phyloP scores from a whole-genome alignment of 75 land plant genomes.

The Pinus taeda region DNA sequence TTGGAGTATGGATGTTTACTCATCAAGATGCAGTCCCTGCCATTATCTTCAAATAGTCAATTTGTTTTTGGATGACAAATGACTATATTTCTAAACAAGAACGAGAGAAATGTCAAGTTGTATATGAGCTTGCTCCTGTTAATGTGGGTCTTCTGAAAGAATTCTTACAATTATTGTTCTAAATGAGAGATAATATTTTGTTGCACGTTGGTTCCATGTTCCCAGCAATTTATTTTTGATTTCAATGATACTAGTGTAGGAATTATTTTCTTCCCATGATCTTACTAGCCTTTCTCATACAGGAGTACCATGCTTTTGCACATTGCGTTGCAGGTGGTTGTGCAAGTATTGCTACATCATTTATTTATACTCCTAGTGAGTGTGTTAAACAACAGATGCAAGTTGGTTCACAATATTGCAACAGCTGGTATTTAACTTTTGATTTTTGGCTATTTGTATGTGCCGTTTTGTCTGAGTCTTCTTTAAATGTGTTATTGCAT shows the following conservation, averaged over 20 bases:
- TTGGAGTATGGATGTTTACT: constrained; percentile 1
- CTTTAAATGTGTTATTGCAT: too few species aligned
- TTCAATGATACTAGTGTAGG: not conserved
- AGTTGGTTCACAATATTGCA: constrained; percentile 75
- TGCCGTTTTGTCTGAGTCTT: too few species aligned
- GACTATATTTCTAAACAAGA: not conserved
- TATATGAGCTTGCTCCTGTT: not conserved
- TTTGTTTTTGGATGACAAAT: not conserved
- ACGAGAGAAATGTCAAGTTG: not conserved
- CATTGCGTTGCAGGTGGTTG: constrained; percentile 97
- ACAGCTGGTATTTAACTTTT: constrained; percentile 72
- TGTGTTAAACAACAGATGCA: constrained; percentile 99
- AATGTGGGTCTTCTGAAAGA: not conserved
- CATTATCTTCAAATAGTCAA: not conserved
- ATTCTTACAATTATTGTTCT: not conserved
- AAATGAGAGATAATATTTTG: constrained; percentile 2
- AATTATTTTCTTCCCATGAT: not conserved
- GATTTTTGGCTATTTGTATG: too few species aligned
- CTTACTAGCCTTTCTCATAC: constrained; percentile 14
- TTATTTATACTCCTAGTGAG: constrained; percentile 97
- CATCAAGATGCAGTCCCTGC: too few species aligned
- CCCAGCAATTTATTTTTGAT: not conserved
- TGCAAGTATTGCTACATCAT: constrained; percentile 95
- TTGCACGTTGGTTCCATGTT: not conserved
- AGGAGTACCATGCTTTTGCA: constrained; percentile 84